Base-by-base conservation (phyloP, 805 yeast species). In the Nakazawaea ernobii region DNA sequence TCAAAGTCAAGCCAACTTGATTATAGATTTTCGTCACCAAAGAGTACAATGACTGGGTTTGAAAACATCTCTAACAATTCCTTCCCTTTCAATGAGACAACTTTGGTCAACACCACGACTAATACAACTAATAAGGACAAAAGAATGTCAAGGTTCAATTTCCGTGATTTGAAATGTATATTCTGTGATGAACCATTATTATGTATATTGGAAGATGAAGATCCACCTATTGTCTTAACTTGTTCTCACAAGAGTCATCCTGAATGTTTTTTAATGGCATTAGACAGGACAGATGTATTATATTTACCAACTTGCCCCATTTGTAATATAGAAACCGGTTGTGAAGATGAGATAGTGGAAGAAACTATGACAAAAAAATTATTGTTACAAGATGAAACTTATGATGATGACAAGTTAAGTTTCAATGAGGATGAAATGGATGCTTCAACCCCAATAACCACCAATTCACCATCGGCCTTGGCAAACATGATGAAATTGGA, bases 241-340 rank as follows among this genome's bases (percentile, higher is more conserved):
- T 52, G 54, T 42, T 43, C 32, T 1, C 51, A 52, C 32, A 32
- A 33, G 20, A 41, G 46, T 26, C 53, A 51, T 32, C 32, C 36
- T 11, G 44, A 51, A 8, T 51, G 53, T 38, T 43, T 42, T n/a
- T 17, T 35, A 15, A 35, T 44, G 40, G 24, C 38, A 43, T 20
- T 50, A 8, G 43, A 38, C 36, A 29, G 39, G 13, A 20, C 11
- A 15, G 26, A 38, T 32, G n/a, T 35, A 38, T 14, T n/a, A 17
- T 35, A 30, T 14, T n/a, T 17, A 14, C 42, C 37, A 42, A 33
- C 8, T 24, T 49, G 49, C 27, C 17, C 33, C 6, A 35, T 37
- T 24, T 46, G 49, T 32, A 11, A 30, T 15, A 26, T n/a, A 13
- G 29, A 35, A 6, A 24, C 38, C 7, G 24, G 26, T 4, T 46